These are phyloP conservation scores for Phytophthora nicotianae DNA, from an alignment of 352 stramenopile species.

Conservation along the genomic window DNA sequence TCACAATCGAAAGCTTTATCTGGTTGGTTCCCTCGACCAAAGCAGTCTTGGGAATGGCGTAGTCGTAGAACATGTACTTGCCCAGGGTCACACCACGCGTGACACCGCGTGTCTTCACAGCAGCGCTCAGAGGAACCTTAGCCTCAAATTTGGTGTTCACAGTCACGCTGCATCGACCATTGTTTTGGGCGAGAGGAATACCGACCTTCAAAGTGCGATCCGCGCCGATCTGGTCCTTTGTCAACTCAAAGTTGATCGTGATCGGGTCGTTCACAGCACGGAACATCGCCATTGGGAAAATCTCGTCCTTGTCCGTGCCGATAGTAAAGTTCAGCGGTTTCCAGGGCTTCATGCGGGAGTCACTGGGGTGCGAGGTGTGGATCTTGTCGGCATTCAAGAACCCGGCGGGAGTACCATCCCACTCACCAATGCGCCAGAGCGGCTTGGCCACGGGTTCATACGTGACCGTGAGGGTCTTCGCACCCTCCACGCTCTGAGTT, in stretches of 20 bases:
- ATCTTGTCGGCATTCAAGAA: slow-evolving; percentile 66
- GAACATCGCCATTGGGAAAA: slow-evolving; percentile 59
- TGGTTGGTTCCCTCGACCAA: slow-evolving; percentile 44
- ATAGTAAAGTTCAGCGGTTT: slow-evolving; percentile 35
- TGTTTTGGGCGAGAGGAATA: slow-evolving; percentile 49
- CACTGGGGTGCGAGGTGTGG: slow-evolving; percentile 56
- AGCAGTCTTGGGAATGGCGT: slow-evolving; percentile 43
- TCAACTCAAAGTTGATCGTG: slow-evolving; percentile 47
- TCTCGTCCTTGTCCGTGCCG: slow-evolving; percentile 28
- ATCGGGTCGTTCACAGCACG: slow-evolving; percentile 54
- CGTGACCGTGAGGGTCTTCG: slow-evolving; percentile 32
- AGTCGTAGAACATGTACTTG: slow-evolving; percentile 61
- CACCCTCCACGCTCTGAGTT: slow-evolving; percentile 10
- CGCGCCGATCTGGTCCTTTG: slow-evolving; percentile 27
- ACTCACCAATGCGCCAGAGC: slow-evolving; percentile 57
- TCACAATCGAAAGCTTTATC: slow-evolving; percentile 45
- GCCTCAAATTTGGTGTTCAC: slow-evolving; percentile 47
- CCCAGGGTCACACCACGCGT: slow-evolving; percentile 49
- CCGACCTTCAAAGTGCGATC: slow-evolving; percentile 48
- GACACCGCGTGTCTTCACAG: slow-evolving; percentile 54
- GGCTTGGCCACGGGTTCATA: slow-evolving; percentile 26
- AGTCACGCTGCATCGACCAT: slow-evolving; percentile 40
- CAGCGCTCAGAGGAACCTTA: slow-evolving; percentile 28
- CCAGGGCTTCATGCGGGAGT: slow-evolving; percentile 46
- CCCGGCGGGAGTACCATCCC: slow-evolving; percentile 56